Evolutionary conservation across 2,329 filamentous ascomycete species (phyloP), one percentile per base, ranked within the genome.

Genomic region (Xylaria sp.): DNA sequence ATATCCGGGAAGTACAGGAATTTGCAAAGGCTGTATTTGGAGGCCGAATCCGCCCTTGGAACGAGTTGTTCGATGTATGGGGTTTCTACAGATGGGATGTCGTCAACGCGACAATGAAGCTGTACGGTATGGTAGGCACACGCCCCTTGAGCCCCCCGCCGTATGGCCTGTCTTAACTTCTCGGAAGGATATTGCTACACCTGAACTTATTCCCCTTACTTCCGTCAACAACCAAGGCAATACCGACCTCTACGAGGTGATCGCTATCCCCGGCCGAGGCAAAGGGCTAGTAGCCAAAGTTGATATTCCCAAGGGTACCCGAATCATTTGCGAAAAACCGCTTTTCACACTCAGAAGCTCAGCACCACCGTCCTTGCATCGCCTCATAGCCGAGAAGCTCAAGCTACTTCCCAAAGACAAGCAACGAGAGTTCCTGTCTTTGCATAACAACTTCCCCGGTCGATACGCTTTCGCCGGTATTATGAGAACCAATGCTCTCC

Each of bases 321-420:
- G 79, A 31, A 80, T 84, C 62, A 69, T 84, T 36, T 78, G 72
- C 20, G 82, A 84, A 74, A 65, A 74, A 5, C 78, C 81, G 2
- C 72, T 83, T 48, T 73, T 84, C 68, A 80, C 75, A 40, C 60
- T 74, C 26, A 4, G 11, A 2, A 63, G 17, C 20, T 60, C 59
- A 57, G 5, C 60, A 9, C 44, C 40, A 4, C 31, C 49, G 31
- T 11, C 9, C 13, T 3, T 72, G 15, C 28, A 73, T 10, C 4
- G 26, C 9, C 13, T 7, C 2, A 23, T 74, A 9, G 68, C 61
- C 20, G 6, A 13, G 13, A 66, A 71, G 56, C 67, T 73, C 38
- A 63, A 49, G 28, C 4, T 36, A 10, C 48, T 72, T 2, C 38
- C 72, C 4, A 71, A 69, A 10, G 68, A 73, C n/a, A 42, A 72